phyloP scores from a whole-genome alignment of 345 rosid species.

The Euphorbia lathyris region DNA sequence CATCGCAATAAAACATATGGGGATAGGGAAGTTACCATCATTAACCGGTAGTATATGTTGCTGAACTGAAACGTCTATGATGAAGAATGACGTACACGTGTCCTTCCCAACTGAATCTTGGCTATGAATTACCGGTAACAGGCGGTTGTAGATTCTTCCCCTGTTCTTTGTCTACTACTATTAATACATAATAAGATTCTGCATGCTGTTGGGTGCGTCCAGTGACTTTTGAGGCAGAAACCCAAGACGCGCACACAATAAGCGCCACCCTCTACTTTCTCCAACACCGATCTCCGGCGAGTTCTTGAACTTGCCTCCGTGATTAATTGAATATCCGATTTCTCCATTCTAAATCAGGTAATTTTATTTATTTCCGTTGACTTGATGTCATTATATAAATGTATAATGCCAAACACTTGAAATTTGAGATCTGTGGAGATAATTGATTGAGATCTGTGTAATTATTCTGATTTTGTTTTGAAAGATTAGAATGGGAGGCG shows the following conservation, averaged over 20 bases:
- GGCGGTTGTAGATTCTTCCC: not conserved
- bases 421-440: too few species aligned
- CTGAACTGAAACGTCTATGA: too few species aligned
- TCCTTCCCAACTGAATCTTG: not conserved
- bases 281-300: not conserved
- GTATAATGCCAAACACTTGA: too few species aligned
- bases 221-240: too few species aligned
- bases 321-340: not conserved
- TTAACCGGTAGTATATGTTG: not conserved
- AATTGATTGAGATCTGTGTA: not conserved
- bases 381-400: not conserved
- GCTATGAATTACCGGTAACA: not conserved
- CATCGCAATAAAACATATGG: not conserved
- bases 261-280: too few species aligned
- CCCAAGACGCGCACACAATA: too few species aligned
- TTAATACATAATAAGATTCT: not conserved
- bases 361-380: not conserved
- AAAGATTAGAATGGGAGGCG: not conserved
- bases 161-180: too few species aligned
- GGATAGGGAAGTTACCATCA: not conserved
- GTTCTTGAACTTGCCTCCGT: too few species aligned
- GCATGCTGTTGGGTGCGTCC: not conserved
- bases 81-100: slow-evolving; percentile 1
- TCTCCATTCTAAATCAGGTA: not conserved
- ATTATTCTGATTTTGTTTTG: not conserved